Conservation (phyloP, 805 yeast species). For the Scheffersomyces coipomensis region DNA sequence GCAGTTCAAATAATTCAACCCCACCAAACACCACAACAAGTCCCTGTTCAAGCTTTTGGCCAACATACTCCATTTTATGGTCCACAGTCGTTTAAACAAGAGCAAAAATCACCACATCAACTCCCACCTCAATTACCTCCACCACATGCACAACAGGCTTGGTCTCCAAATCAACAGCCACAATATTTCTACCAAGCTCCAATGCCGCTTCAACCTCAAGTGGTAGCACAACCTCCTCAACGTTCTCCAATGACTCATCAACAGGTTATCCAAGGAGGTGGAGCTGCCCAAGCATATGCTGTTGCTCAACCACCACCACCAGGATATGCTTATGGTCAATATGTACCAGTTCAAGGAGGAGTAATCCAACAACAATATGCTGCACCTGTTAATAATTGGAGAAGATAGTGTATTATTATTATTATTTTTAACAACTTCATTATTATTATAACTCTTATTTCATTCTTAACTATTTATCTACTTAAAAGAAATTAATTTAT, state of each 20-base stretch:
- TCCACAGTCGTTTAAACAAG: slow-evolving; percentile 9
- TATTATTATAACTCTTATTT: neutral
- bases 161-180: slow-evolving; percentile 5
- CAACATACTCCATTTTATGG: slow-evolving; percentile 4
- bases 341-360: slow-evolving; percentile 32
- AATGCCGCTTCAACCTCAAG: slow-evolving; percentile 5
- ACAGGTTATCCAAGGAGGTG: slow-evolving; percentile 10
- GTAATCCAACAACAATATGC: slow-evolving; percentile 16
- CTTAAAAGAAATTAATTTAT: neutral
- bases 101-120: slow-evolving; percentile 15
- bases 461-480: neutral
- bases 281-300: slow-evolving; percentile 16
- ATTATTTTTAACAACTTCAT: too few species aligned
- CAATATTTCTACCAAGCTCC: slow-evolving; percentile 14
- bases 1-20: slow-evolving; percentile 9
- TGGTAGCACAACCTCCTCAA: slow-evolving; percentile 5
- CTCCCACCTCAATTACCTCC: slow-evolving; percentile 23
- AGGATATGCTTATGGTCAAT: slow-evolving; percentile 38
- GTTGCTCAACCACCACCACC: slow-evolving; percentile 37
- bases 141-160: slow-evolving; percentile 18
- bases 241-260: slow-evolving; percentile 23
- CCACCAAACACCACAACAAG: slow-evolving; percentile 9
- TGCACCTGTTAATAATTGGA: slow-evolving; percentile 24
- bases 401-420: slow-evolving; percentile 12
- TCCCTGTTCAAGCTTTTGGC: slow-evolving; percentile 4